A percentile compares a stretch with the other conserved stretches of the same genome.
Conservation (phyloP, 768 basidiomycete genomes). For the Lactarius sp. region DNA sequence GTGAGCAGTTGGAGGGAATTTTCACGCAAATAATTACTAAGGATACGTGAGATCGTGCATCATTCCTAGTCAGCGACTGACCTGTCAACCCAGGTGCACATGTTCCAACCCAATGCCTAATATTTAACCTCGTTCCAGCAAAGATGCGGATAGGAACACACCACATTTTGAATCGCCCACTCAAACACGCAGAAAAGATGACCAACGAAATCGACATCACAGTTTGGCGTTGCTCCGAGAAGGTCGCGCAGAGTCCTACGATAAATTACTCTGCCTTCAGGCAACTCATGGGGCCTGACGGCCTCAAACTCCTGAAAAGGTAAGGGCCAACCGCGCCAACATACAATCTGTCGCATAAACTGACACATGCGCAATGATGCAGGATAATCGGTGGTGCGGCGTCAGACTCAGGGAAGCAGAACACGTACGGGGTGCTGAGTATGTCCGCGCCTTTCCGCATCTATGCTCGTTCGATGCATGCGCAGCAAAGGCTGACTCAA, state of each 20-base stretch:
- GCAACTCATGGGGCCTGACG: neutral
- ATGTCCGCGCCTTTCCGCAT: neutral
- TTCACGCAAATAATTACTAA: neutral
- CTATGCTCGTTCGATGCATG: neutral
- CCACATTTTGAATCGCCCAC: neutral
- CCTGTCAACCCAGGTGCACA: neutral
- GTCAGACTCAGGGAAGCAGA: neutral
- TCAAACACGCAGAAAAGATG: neutral
- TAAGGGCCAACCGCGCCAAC: neutral
- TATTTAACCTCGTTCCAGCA: neutral
- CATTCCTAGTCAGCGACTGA: neutral
- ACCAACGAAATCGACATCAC: neutral
- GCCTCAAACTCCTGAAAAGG: constrained; percentile 3
- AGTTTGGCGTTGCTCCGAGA: neutral
- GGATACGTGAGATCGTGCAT: neutral
- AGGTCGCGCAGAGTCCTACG: neutral
- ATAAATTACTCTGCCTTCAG: constrained; percentile 1
- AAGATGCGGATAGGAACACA: neutral
- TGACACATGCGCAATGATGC: neutral
- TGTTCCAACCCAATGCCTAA: neutral
- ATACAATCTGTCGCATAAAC: neutral
- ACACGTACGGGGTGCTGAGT: neutral
- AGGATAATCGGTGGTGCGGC: neutral
- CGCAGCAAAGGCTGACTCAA: too few relatives aligned
- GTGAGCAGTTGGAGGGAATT: neutral